Evolutionary conservation across 495 filamentous ascomycete species (phyloP), one percentile per base, ranked within the genome.

Genomic region (Cudoniella acicularis): DNA sequence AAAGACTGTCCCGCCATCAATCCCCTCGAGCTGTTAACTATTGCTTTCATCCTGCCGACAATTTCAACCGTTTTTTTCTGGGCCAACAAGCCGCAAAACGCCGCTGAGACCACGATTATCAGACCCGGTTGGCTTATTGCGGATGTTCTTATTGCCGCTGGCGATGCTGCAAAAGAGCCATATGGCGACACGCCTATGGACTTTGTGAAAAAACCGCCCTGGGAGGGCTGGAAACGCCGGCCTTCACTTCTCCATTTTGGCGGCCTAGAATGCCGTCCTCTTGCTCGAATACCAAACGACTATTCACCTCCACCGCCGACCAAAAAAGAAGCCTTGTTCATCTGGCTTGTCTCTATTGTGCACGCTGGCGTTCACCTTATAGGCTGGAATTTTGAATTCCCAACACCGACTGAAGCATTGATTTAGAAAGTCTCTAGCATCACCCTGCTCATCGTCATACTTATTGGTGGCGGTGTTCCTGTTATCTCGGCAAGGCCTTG

Each of bases 61-160:
- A 50, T 71, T 22, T 60, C 64, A 2, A 71, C 71, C 1, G 64
- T 66, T 30, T 69, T 67, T 54, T 69, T 70, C 52, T 76, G 74
- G 72, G 63, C 63, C 6, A 59, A 71, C 36, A 76, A 77, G 57
- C 74, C 74, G 27, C 64, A 69, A 56, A 67, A 73, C 47, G 71
- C 13, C 4, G 30, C 30, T 6, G 30, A 36, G 13, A 36, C 30
- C 13, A 36, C 30, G 6, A 13, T 36, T 13, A 36, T 36, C 4
- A 36, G 30, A 13, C 30, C 30, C 30, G 13, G 13, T 4, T 36
- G 30, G 30, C 30, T 36, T 4, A 36, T 36, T 36, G 30, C 30
- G 6, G 30, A 36, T 13, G 30, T 36, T 13, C 30, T 36, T 6
- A 36, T 36, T 13, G 30, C 4, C 4, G 30, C 30, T 36, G 30